Percentiles rank a stretch among this genome's conserved stretches.
Conservation (phyloP, 75 land plant species). For the Cunninghamia lanceolata region DNA sequence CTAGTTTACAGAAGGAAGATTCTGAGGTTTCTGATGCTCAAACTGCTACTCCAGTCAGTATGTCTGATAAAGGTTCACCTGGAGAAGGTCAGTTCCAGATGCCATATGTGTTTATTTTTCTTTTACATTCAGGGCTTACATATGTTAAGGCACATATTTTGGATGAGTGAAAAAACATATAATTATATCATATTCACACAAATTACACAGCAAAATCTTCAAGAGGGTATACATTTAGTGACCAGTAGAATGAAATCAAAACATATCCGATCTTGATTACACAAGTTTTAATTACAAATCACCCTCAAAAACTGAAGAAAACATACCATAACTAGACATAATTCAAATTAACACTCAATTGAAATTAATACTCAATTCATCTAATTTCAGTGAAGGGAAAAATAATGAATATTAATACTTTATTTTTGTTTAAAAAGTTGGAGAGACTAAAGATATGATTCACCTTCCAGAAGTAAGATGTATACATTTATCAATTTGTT, state of each 20-base stretch:
- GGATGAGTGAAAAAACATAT: not conserved
- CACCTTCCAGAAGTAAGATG: not conserved
- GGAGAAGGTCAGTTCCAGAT: constrained; percentile 9
- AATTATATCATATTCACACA: not conserved
- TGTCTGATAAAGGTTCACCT: not conserved
- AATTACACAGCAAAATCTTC: not conserved
- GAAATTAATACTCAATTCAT: not conserved
- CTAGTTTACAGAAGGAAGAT: not conserved
- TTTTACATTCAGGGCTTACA: not conserved
- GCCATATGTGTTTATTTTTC: not conserved
- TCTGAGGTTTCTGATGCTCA: not conserved
- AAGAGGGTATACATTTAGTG: not conserved
- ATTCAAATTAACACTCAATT: not conserved
- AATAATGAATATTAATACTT: not conserved
- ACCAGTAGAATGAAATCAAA: not conserved
- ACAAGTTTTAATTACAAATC: not conserved
- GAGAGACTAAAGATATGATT: not conserved
- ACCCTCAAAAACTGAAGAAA: not conserved
- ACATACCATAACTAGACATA: not conserved
- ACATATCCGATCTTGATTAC: not conserved
- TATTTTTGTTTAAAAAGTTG: too few species aligned
- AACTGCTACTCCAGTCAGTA: not conserved
- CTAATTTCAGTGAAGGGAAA: not conserved
- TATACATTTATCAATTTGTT: not conserved
- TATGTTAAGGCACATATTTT: not conserved